Evolutionary conservation across 2,329 filamentous ascomycete genomes (phyloP).

Genomic region (Cercospora nicotianae): DNA sequence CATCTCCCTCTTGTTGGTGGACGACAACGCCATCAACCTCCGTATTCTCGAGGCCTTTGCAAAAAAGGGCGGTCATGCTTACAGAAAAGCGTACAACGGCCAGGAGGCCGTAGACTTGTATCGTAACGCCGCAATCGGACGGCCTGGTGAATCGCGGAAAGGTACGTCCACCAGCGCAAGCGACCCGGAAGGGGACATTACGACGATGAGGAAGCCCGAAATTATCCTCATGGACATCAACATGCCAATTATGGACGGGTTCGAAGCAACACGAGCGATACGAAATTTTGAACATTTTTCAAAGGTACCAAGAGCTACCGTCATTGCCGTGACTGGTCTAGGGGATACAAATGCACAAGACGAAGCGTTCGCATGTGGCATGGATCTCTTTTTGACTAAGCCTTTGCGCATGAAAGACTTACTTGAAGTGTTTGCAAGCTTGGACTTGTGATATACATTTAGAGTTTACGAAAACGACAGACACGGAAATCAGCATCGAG

Average conservation of each 20-base stretch:
- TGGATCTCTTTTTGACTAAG: constrained; percentile 38
- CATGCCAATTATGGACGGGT: constrained; percentile 41
- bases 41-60: constrained; percentile 26
- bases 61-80: constrained; percentile 37
- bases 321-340: constrained; percentile 36
- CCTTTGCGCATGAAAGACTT: constrained; percentile 16
- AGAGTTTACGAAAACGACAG: background rate
- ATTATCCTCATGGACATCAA: constrained; percentile 51
- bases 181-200: no score
- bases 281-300: constrained; percentile 29
- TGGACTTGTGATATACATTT: background rate
- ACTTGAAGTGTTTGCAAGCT: background rate
- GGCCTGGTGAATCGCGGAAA: no score
- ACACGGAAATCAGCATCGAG: background rate
- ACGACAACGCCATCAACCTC: constrained; percentile 38
- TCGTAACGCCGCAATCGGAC: background rate
- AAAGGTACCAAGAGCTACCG: constrained; percentile 23
- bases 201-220: no score
- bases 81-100: constrained; percentile 47
- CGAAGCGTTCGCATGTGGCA: constrained; percentile 33
- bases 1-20: constrained; percentile 31
- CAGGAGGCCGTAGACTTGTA: constrained; percentile 45
- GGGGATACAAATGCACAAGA: constrained; percentile 29
- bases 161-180: no score
- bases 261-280: constrained; percentile 34